A percentile compares a stretch with the other conserved stretches of the same genome.
These are phyloP conservation scores for Leccinum boreale DNA, from an alignment of 768 basidiomycete species.

Conservation along the genomic window DNA sequence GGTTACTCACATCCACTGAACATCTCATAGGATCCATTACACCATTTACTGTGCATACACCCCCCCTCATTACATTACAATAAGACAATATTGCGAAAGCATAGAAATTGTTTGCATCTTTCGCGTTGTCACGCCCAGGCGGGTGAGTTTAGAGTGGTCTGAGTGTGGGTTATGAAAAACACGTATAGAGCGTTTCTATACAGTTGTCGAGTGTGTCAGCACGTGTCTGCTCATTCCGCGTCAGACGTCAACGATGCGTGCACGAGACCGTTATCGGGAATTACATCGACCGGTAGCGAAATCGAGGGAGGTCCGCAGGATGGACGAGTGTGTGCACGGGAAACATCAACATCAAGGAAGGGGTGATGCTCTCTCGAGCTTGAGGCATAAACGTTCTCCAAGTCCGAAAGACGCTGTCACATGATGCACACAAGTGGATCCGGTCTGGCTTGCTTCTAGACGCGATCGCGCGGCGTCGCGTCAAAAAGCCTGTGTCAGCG, in stretches of 20 bases:
- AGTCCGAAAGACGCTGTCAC: conserved; percentile 22
- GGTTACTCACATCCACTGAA: conserved; percentile 8
- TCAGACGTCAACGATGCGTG: conserved; percentile 13
- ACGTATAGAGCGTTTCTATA: conserved; percentile 11
- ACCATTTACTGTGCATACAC: conserved; percentile 27
- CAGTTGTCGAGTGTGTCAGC: conserved; percentile 6
- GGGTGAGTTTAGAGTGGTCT: neutral
- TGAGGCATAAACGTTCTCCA: conserved; percentile 27
- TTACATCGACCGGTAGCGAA: conserved; percentile 14
- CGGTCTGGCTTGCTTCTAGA: conserved; percentile 1
- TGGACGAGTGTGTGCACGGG: conserved; percentile 12
- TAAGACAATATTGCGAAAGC: conserved; percentile 6
- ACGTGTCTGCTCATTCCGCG: conserved; percentile 6
- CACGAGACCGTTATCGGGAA: conserved; percentile 26
- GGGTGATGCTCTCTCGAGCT: conserved; percentile 8
- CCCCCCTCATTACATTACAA: conserved; percentile 22
- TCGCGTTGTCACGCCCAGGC: conserved; percentile 9
- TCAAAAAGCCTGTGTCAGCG: conserved; percentile 1
- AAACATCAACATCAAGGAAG: conserved; percentile 13
- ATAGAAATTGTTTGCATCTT: conserved; percentile 12
- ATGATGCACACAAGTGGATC: conserved; percentile 1
- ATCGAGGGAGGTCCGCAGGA: conserved; percentile 21
- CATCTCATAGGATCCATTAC: conserved; percentile 20
- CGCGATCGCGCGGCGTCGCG: conserved; percentile 4
- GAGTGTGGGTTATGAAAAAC: conserved; percentile 22